Percentiles rank a stretch among this genome's conserved stretches.
Evolutionary conservation across 2,329 filamentous ascomycete species (phyloP).

Genomic region (Diaporthe australafricana): DNA sequence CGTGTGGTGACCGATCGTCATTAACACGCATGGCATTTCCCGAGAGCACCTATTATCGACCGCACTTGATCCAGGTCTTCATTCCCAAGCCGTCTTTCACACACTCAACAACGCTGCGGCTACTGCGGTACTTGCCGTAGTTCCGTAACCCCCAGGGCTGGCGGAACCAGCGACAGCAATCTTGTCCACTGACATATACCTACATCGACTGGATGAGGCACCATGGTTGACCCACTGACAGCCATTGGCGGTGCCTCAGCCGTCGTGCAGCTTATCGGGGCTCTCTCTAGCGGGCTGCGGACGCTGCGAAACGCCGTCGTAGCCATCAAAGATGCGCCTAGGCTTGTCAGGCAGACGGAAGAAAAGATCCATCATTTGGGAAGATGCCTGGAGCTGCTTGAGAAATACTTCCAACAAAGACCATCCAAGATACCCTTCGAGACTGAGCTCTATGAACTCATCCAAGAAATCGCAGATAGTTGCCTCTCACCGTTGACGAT

Average conservation of each 20-base stretch:
- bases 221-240: constrained; percentile 8
- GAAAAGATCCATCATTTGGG: not conserved
- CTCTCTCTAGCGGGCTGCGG: not conserved
- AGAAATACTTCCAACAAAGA: constrained; percentile 2
- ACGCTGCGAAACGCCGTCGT: constrained; percentile 7
- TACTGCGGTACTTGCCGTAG: not conserved
- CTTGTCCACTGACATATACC: too few relatives aligned
- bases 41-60: not conserved
- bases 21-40: not conserved
- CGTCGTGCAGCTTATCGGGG: constrained; percentile 28
- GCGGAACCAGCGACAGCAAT: not conserved
- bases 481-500: constrained; percentile 6
- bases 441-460: constrained; percentile 14
- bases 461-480: constrained; percentile 10
- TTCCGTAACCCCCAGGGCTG: not conserved
- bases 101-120: not conserved
- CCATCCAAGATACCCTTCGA: constrained; percentile 12
- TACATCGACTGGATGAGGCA: not conserved
- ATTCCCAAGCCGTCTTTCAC: not conserved
- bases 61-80: not conserved
- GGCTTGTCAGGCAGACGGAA: not conserved
- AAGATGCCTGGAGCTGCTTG: not conserved
- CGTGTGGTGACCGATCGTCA: not conserved
- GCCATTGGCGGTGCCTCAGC: constrained; percentile 2
- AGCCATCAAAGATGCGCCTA: constrained; percentile 17